Percentiles rank a stretch among this genome's conserved stretches.
These are phyloP conservation scores for Xylaria venustula DNA, from an alignment of 495 filamentous ascomycete species.

Conservation along the genomic window DNA sequence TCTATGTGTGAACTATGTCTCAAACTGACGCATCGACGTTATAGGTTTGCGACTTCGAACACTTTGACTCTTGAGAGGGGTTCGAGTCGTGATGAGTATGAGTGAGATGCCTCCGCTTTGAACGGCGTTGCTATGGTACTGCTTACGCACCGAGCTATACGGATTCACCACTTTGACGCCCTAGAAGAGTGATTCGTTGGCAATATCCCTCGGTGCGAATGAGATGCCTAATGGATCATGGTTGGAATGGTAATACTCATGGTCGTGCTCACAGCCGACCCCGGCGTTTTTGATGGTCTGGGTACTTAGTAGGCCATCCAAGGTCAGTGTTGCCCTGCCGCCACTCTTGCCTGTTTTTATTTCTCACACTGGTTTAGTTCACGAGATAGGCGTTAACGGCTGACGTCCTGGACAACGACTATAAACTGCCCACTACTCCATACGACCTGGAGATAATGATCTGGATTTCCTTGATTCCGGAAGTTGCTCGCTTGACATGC, in stretches of 20 bases:
- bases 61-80: slow-evolving; percentile 1
- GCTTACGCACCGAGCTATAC: not conserved
- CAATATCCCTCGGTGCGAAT: slow-evolving; percentile 4
- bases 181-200: not conserved
- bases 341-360: not conserved
- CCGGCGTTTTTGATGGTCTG: slow-evolving; percentile 10
- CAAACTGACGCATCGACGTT: not conserved
- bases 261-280: slow-evolving; percentile 12
- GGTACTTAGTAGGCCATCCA: slow-evolving; percentile 4
- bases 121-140: slow-evolving; percentile 4
- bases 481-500: not conserved
- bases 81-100: slow-evolving; percentile 9
- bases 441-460: slow-evolving; percentile 10
- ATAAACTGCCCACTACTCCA: slow-evolving; percentile 8
- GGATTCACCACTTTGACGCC: not conserved
- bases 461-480: not conserved
- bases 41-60: slow-evolving; percentile 5
- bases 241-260: slow-evolving; percentile 14
- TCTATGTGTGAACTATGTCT: not conserved
- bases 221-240: slow-evolving; percentile 9
- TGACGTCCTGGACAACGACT: slow-evolving; percentile 12
- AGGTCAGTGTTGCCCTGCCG: not conserved
- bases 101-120: slow-evolving; percentile 9
- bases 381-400: slow-evolving; percentile 2
- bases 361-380: not conserved